Evolutionary conservation across 2,329 filamentous ascomycete genomes (phyloP), one percentile per base, ranked within the genome.

Genomic region (Anthostomella pinea): DNA sequence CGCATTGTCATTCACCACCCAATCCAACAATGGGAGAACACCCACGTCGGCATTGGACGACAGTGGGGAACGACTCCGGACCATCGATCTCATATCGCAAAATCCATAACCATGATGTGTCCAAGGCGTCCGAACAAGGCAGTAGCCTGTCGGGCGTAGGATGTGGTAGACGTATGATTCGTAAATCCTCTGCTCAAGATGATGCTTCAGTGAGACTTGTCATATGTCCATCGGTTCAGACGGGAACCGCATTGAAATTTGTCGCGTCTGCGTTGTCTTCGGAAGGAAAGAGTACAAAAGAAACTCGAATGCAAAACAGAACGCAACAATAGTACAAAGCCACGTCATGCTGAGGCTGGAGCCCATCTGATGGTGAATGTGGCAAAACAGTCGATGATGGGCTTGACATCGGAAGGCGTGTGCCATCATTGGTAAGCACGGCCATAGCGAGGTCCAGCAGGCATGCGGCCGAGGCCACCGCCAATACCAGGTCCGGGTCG

Each of bases 401-500:
- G 29, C 26, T 35, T 30, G 25, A 39, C 30, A 33, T 35, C 13
- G 38, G 31, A 28, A 27, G 35, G 35, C 16, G 28, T 28, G 30
- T 33, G 36, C 27, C 15, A 49, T 65, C 62, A 83, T 54, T 80
- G 79, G 62, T 78, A 85, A 49, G 68, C 62, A 44, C 57, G 58
- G 51, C 69, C 70, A 57, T 75, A 83, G 38, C 80, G 75, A 53
- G 77, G 65, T 38, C 72, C 73, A 34, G 77, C 74, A 44, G 73
- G 73, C 60, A 81, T 69, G 22, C 76, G 79, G 35, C 65, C 67
- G 52, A 86, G 73, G 41, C 79, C 72, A 42, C 83, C 74, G 14
- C 87, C 85, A 50, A 81, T 77, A 19, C 87, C 86, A 48, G 90
- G 88, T 26, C 90, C 91, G 43, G 91, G 90, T 37, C 90, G 87